Conservation (phyloP, 2,329 filamentous ascomycete genomes). For the Emmonsiellopsis sp. region DNA sequence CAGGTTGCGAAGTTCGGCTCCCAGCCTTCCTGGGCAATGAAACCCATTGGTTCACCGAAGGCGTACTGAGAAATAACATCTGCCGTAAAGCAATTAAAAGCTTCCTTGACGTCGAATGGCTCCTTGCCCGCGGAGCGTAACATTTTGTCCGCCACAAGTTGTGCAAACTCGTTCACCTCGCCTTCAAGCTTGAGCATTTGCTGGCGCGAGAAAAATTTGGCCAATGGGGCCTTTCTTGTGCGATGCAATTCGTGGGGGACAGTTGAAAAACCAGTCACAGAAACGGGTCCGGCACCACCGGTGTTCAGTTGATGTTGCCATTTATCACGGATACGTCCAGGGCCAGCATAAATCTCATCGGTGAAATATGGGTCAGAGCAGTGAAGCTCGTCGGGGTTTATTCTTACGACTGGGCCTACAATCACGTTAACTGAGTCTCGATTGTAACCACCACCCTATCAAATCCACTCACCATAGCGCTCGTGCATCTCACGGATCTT, state of each 20-base stretch:
- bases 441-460: background rate
- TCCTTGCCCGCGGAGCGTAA: constrained; percentile 11
- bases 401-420: constrained; percentile 1
- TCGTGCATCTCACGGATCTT: constrained; percentile 16
- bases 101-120: constrained; percentile 11
- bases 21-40: constrained; percentile 27
- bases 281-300: background rate
- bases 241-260: constrained; percentile 20
- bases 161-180: constrained; percentile 5
- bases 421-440: background rate
- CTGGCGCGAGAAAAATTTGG: constrained; percentile 18
- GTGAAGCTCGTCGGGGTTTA: constrained; percentile 11
- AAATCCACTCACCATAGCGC: constrained; percentile 14
- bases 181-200: constrained; percentile 4
- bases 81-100: constrained; percentile 13
- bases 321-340: constrained; percentile 14
- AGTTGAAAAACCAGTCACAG: constrained; percentile 9
- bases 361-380: constrained; percentile 12
- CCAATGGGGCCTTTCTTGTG: constrained; percentile 14
- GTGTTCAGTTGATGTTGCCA: constrained; percentile 5
- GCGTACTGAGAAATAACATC: constrained; percentile 14
- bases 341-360: constrained; percentile 15
- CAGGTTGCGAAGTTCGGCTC: constrained; percentile 30
- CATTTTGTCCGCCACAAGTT: background rate
- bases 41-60: constrained; percentile 27